These are phyloP conservation scores for Ogataea neopini DNA, from an alignment of 805 yeast genomes.

Conservation along the genomic window DNA sequence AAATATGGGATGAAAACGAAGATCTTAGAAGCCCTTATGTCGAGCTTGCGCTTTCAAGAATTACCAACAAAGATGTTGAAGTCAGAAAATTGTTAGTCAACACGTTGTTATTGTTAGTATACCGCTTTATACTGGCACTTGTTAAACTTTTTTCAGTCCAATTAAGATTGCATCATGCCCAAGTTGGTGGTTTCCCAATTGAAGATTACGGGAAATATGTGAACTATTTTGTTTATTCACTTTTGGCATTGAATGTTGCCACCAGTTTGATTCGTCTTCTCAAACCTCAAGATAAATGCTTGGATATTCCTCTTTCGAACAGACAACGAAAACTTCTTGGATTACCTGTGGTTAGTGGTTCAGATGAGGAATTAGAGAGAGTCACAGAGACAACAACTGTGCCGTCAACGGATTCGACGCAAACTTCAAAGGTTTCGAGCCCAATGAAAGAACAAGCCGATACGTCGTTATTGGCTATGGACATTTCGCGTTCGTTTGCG, in stretches of 20 bases:
- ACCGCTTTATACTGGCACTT: conserved; percentile 32
- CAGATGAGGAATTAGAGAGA: conserved; percentile 9
- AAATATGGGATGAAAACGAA: conserved; percentile 9
- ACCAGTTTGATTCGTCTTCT: conserved; percentile 33
- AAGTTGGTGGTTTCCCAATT: not conserved
- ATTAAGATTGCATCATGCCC: conserved; percentile 11
- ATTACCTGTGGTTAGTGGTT: conserved; percentile 27
- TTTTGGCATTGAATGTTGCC: conserved; percentile 33
- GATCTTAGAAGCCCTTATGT: conserved; percentile 41
- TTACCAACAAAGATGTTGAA: conserved; percentile 43
- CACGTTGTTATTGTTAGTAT: conserved; percentile 32
- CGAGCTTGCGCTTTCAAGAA: conserved; percentile 45
- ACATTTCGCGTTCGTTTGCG: conserved; percentile 33
- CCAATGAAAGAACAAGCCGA: conserved; percentile 15
- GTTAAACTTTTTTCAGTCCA: conserved; percentile 21
- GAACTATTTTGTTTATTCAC: conserved; percentile 23
- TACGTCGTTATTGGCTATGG: conserved; percentile 24
- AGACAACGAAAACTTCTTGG: conserved; percentile 50
- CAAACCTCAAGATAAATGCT: conserved; percentile 49
- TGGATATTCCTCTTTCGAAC: conserved; percentile 49
- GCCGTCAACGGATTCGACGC: not conserved
- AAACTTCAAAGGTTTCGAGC: too few relatives aligned
- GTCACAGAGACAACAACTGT: too few relatives aligned
- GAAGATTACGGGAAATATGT: conserved; percentile 14
- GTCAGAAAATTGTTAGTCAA: conserved; percentile 35